A percentile compares a stretch with the other conserved stretches of the same genome.
Evolutionary conservation across 352 stramenopile species (phyloP).

Genomic region (Pythium phragmiticola): DNA sequence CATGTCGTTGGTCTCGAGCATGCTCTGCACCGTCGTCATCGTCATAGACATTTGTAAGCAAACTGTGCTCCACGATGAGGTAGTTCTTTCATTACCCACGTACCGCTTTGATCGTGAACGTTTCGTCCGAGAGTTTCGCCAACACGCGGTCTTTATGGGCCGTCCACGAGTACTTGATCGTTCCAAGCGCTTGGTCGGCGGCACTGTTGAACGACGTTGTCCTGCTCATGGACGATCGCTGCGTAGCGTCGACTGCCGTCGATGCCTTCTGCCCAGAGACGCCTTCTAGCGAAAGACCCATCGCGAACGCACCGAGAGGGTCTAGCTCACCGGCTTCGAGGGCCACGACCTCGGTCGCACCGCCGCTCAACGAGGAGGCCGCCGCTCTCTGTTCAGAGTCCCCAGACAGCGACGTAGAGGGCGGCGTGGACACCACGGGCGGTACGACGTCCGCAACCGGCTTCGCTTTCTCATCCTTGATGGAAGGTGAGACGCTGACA

Average conservation of each 20-base stretch:
- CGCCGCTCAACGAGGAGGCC: background rate
- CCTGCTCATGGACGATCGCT: background rate
- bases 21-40: constrained; percentile 33
- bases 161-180: constrained; percentile 64
- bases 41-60: background rate
- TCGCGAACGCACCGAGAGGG: constrained; percentile 52
- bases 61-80: background rate
- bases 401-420: background rate
- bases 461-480: background rate
- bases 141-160: constrained; percentile 66
- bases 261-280: background rate
- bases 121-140: constrained; percentile 59
- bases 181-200: constrained; percentile 18
- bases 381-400: background rate
- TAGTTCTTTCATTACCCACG: background rate
- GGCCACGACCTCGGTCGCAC: constrained; percentile 46
- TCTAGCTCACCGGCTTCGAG: constrained; percentile 71
- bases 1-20: constrained; percentile 73
- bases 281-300: constrained; percentile 12
- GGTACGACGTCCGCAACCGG: background rate
- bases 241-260: background rate
- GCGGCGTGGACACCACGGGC: background rate
- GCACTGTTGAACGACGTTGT: constrained; percentile 1
- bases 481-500: background rate
- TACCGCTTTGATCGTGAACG: constrained; percentile 76